Conservation (phyloP, 2,329 filamentous ascomycete species). For the Coniochaeta ligniaria region DNA sequence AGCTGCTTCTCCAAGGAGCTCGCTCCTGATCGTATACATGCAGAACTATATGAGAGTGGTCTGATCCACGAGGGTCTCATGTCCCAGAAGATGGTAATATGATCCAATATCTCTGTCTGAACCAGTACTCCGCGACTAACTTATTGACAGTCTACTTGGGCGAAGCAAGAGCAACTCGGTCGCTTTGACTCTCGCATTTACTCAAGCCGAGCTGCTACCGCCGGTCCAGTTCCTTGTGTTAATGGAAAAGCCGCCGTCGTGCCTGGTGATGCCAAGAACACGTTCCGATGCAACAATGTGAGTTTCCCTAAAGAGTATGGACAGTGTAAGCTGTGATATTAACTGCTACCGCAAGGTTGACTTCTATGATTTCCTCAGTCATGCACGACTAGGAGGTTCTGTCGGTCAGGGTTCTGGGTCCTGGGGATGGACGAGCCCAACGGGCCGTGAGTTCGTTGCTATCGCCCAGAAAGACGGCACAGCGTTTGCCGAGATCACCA, state of each 20-base stretch:
- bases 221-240: neutral
- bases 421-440: slow-evolving; percentile 40
- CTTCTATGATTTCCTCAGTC: slow-evolving; percentile 47
- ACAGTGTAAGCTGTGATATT: neutral
- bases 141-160: neutral
- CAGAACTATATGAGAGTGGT: neutral
- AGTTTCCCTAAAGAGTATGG: neutral
- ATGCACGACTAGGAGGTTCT: slow-evolving; percentile 42
- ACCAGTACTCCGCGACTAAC: neutral
- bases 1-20: neutral
- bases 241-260: slow-evolving; percentile 12
- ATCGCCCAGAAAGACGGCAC: slow-evolving; percentile 42
- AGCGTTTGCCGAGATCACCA: slow-evolving; percentile 39
- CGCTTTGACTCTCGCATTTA: neutral
- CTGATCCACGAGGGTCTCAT: neutral
- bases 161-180: neutral
- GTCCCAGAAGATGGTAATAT: neutral
- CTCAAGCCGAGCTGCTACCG: neutral
- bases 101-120: neutral
- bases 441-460: slow-evolving; percentile 41
- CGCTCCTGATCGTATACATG: neutral
- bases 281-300: slow-evolving; percentile 40
- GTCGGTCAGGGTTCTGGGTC: slow-evolving; percentile 27
- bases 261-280: slow-evolving; percentile 36
- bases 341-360: slow-evolving; percentile 23